A percentile compares a stretch with the other conserved stretches of the same genome.
phyloP scores from a whole-genome alignment of 2,329 filamentous ascomycete species.

The Onygenales sp. region DNA sequence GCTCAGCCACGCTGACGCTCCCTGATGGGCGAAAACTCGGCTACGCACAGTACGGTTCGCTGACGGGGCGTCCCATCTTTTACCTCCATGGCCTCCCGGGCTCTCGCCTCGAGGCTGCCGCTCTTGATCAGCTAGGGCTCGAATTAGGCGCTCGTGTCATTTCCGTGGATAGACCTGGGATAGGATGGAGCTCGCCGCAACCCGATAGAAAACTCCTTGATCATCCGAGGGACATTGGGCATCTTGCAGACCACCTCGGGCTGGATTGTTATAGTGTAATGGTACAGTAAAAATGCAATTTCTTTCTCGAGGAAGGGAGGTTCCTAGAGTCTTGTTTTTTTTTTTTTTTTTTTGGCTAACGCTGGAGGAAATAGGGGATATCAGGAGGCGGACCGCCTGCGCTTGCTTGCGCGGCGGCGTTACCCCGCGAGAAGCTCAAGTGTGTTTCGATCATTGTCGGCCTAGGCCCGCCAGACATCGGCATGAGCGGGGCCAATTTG shows the following conservation, averaged over 20 bases:
- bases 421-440: conserved; percentile 28
- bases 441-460: conserved; percentile 30
- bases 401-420: conserved; percentile 34
- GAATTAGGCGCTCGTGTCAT: conserved; percentile 31
- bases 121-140: conserved; percentile 23
- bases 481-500: conserved; percentile 20
- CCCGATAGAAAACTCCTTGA: conserved; percentile 29
- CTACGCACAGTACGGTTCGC: conserved; percentile 33
- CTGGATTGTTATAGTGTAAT: conserved; percentile 34
- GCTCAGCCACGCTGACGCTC: conserved; percentile 21
- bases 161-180: conserved; percentile 34
- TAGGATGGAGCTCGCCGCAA: conserved; percentile 32
- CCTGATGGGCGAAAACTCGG: conserved; percentile 27
- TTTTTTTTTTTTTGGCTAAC: conserved; percentile 12
- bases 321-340: neutral
- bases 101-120: conserved; percentile 32
- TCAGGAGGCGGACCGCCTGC: conserved; percentile 41
- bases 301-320: neutral
- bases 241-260: conserved; percentile 32
- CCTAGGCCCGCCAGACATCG: conserved; percentile 26
- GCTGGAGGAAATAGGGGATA: conserved; percentile 20
- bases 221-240: conserved; percentile 34
- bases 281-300: conserved; percentile 12
- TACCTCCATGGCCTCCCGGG: conserved; percentile 36
- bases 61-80: conserved; percentile 24